Evolutionary conservation across 106 monocot species (phyloP), one percentile per base, ranked within the genome.

Genomic region (Dactylorhiza incarnata): DNA sequence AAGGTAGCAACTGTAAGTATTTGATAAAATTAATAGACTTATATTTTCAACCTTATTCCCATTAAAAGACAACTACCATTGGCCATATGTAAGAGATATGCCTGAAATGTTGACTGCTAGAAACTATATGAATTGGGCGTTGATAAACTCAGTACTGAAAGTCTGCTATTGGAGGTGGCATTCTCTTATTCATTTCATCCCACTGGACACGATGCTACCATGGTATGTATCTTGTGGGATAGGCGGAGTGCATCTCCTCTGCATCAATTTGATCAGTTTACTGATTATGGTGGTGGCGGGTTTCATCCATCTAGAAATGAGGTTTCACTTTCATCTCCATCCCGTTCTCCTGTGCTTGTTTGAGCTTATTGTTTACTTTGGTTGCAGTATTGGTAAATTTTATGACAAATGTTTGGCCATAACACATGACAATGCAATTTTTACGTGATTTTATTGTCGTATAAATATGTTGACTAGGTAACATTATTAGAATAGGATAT

Each of bases 291-390:
- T 8, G 97, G 97, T 43, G 97, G 94, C 73, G 97, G 97, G 37
- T 99, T 99, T 73, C 97, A 99, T 85, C 97, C 97, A 73, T 83
- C 97, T 46, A 91, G 97, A 43, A 99, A 99, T 80, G 97, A 99
- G 94, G 97, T 99, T 75, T 79, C 73, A 9, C 1, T 55, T 9
- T 17, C 11, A 9, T 49, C 23, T 77, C 50, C 4, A 48, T n/a
- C 8, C 6, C 49, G 2, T 25, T 72, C 43, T 37, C 20, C 2
- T 59, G 8, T 37, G 37, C 37, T 0, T 2, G 0, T 68, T 8
- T 23, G 62, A 62, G 0, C 54, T 20, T 7, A 37, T 37, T 3
- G 37, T 3, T 37, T 37, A 37, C 37, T 37, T 37, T 37, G 37
- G 37, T 3, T 37, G 37, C 37, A 37, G 37, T 37, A 37, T 37